Conservation (phyloP, 345 rosid genomes). For the Salix udensis region DNA sequence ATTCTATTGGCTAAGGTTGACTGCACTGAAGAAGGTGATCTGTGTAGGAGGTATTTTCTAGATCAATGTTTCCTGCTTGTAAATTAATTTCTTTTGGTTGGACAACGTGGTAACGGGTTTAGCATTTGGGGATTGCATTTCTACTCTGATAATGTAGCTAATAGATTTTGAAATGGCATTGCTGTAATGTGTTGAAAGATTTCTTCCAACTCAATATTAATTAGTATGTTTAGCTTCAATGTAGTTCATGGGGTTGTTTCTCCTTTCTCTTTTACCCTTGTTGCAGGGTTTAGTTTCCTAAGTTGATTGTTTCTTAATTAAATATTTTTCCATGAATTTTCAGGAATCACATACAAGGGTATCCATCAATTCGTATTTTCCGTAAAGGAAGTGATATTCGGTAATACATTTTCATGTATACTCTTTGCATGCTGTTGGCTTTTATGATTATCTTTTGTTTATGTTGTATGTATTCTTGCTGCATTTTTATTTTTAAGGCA, state of each 20-base stretch:
- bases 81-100: not conserved
- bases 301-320: not conserved
- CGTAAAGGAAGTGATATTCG: slow-evolving; percentile 89
- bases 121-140: not conserved
- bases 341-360: slow-evolving; percentile 95
- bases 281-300: not conserved
- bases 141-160: not conserved
- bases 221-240: not conserved
- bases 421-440: slow-evolving; percentile 2
- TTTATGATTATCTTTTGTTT: not conserved
- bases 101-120: not conserved
- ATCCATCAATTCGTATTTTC: slow-evolving; percentile 97
- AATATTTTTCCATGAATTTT: slow-evolving; percentile 13
- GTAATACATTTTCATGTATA: slow-evolving; percentile 35
- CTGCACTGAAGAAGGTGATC: slow-evolving; percentile 73
- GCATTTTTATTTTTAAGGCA: not conserved
- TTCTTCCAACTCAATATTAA: not conserved
- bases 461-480: not conserved
- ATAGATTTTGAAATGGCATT: not conserved
- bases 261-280: not conserved
- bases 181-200: not conserved
- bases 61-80: slow-evolving; percentile 15
- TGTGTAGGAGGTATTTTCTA: slow-evolving; percentile 75
- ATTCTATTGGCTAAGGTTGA: slow-evolving; percentile 82
- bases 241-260: not conserved